Evolutionary conservation across 495 filamentous ascomycete genomes (phyloP), one percentile per base, ranked within the genome.

Genomic region (Sordaria brevicollis): DNA sequence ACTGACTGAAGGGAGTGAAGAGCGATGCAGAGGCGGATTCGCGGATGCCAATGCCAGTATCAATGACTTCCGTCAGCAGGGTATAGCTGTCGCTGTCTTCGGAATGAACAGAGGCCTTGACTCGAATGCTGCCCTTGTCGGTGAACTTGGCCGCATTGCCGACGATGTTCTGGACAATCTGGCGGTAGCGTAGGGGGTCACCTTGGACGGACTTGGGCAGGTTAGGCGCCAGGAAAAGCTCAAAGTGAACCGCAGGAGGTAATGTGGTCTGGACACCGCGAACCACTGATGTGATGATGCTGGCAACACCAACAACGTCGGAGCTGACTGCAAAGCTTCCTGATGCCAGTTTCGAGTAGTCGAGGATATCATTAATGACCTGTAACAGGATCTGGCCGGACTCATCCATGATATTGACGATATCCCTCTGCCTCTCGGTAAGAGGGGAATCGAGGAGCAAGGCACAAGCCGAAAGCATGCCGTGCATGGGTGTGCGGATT

Each of bases 1-100:
- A 91, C 79, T 95, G 92, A 5, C 89, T 88, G 71, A 95, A 95
- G 0, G 92, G 92, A 67, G 92, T 90, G 78, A 94, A 95, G 15
- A 95, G 86, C 65, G 84, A 84, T 41, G 87, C 80, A 11, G 89
- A 86, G 3, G 89, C 81, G 49, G 83, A 70, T 7, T 86, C 81
- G 0, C 89, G 85, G 66, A 95, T 89, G 19, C 92, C 92, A 8
- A 91, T 91, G 9, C 92, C 92, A 10, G 89, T 93, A 73, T 95
- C 92, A 71, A 86, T 83, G 15, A 95, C 88, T 73, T 91, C 88
- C 5, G 86, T 87, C 21, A 83, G 75, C 15, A 89, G 76, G 1
- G 72, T 76, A 71, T 79, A 89, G 15, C 71, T 72, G 8, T 75
- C 72, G 0, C 83, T 80, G 36, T 84, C 79, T 29, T 82, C 74